phyloP scores from a whole-genome alignment of 352 stramenopile species.

The Phytophthora melonis region DNA sequence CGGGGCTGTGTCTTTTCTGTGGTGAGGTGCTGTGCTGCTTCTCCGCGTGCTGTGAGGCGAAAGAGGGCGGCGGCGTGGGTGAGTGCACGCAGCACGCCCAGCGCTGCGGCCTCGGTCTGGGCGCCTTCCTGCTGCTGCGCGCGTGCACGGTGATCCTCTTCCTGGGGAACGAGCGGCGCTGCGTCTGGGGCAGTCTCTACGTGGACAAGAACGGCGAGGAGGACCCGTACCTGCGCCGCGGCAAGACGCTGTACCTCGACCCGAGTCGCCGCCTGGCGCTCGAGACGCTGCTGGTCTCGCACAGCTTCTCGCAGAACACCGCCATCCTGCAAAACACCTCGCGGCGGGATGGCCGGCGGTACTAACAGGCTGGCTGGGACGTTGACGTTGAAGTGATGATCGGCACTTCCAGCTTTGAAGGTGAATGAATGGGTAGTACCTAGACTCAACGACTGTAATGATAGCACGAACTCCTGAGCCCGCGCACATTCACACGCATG shows the following conservation, averaged over 20 bases:
- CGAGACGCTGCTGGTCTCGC: conserved; percentile 75
- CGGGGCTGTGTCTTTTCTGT: conserved; percentile 82
- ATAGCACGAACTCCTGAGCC: conserved; percentile 4
- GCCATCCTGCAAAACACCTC: conserved; percentile 83
- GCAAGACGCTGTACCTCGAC: conserved; percentile 79
- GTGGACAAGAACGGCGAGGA: conserved; percentile 90
- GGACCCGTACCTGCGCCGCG: conserved; percentile 80
- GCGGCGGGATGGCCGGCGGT: conserved; percentile 76
- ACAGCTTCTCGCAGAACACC: conserved; percentile 81
- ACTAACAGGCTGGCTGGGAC: conserved; percentile 40
- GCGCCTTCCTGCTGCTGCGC: conserved; percentile 75
- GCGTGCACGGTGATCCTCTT: conserved; percentile 89
- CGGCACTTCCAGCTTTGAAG: background rate
- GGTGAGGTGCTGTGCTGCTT: conserved; percentile 83
- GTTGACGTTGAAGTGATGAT: conserved; percentile 10
- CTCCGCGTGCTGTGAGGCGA: conserved; percentile 68
- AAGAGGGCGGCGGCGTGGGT: conserved; percentile 60
- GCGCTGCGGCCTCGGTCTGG: conserved; percentile 63
- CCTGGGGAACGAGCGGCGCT: conserved; percentile 79
- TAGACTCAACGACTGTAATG: conserved; percentile 26
- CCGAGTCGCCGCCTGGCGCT: conserved; percentile 63
- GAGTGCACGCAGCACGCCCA: conserved; percentile 84
- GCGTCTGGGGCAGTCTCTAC: conserved; percentile 86
- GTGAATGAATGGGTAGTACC: background rate
- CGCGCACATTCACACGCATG: conserved; percentile 23